phyloP scores from a whole-genome alignment of 495 filamentous ascomycete species.

The Rhypophila decipiens region DNA sequence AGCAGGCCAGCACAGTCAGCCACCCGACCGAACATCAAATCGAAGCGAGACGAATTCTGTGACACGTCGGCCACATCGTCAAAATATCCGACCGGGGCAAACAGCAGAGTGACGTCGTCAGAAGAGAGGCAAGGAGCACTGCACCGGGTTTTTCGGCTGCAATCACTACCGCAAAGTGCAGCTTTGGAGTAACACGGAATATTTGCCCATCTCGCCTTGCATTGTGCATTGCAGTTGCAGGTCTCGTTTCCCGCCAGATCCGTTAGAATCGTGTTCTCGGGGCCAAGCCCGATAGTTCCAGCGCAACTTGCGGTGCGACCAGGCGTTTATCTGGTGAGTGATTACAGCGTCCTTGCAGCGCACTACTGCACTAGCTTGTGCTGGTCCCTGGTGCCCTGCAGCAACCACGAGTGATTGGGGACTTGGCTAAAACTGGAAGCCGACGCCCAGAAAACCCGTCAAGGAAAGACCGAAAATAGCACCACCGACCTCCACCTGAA shows the following conservation, averaged over 20 bases:
- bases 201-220: constrained; percentile 7
- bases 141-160: constrained; percentile 13
- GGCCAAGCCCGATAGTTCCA: not conserved
- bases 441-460: not conserved
- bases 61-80: not conserved
- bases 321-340: not conserved
- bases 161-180: not conserved
- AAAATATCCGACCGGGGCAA: not conserved
- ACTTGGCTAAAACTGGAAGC: not conserved
- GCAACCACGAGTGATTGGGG: not conserved
- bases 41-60: not conserved
- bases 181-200: no score
- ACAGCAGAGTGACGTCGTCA: constrained; percentile 16
- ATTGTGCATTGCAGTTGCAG: constrained; percentile 1
- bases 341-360: not conserved
- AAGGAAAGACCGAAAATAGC: constrained; percentile 13
- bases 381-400: not conserved
- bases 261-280: not conserved
- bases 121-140: no score
- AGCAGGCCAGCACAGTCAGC: no score
- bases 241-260: not conserved
- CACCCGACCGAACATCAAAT: no score
- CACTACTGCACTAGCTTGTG: not conserved
- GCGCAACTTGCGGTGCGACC: not conserved
- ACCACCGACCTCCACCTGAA: constrained; percentile 13